Base-by-base conservation (phyloP, 2,329 filamentous ascomycete genomes). In the Ramularia endophylla region DNA sequence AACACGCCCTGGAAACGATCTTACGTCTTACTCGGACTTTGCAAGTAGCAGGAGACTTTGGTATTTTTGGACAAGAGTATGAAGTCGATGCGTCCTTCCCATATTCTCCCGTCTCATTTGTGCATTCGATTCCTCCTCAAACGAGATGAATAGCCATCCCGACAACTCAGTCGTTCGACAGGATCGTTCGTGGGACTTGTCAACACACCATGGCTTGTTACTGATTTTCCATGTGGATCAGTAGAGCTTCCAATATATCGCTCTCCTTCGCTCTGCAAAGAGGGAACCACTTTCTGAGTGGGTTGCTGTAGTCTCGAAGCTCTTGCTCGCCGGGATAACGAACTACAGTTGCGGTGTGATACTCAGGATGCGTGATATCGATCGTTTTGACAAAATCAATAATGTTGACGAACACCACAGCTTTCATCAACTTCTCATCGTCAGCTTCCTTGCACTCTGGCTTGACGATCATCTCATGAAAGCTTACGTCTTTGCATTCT, bases 401-500 rank as follows among this genome's bases (percentile, higher is more conserved):
- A 27, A 50, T 44, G 41, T 53, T 54, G 40, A 53, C 39, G 39
- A 38, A 30, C 9, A 47, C 38, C 2, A 30, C 9, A 47, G 36
- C 2, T 25, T 27, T 6, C 22, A 25, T 25, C 22, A 6, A 11
- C 22, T 25, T 25, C 22, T 25, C 22, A 11, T 25, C 6, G 22
- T 25, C 22, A 25, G 22, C 22, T 25, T 25, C 11, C 6, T 11
- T 25, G 6, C 22, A 25, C 22, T 11, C 6, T 25, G 11, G 11
- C 8, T 43, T 39, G 22, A 52, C 38, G 13, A 39, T 35, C 47
- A 12, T 12, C 27, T 5, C 11, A 28, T 41, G 6, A 27, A 33
- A 27, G 4, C n/a, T 34, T 43, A 48, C 46, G 48, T 48, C 30
- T 46, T 44, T 51, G 48, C 52, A 53, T 36, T 54, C 36, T n/a